Evolutionary conservation across 2,329 filamentous ascomycete genomes (phyloP).

Genomic region (Amylocarpus encephaloides): DNA sequence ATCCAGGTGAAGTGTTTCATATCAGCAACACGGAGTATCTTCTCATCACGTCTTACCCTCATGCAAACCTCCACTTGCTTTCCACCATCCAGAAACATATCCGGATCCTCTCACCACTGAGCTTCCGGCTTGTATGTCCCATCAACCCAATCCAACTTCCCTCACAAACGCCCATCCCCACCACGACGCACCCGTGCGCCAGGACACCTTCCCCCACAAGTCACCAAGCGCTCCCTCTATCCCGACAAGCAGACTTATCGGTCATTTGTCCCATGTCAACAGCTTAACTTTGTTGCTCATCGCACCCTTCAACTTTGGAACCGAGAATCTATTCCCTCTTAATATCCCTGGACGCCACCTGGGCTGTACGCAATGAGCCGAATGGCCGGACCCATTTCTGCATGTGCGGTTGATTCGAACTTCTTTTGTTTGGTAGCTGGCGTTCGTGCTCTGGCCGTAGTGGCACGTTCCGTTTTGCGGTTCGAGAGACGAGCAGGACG

Average conservation of each 20-base stretch:
- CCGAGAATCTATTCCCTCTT: slow-evolving; percentile 9
- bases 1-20: background rate
- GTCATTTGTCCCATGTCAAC: background rate
- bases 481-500: background rate
- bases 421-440: background rate
- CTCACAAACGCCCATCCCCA: background rate
- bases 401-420: slow-evolving; percentile 1
- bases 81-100: background rate
- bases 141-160: background rate
- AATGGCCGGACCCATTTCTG: background rate
- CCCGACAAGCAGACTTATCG: background rate
- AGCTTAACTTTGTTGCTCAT: slow-evolving; percentile 11
- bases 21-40: background rate
- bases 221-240: background rate
- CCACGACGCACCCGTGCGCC: slow-evolving; percentile 3
- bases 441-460: background rate
- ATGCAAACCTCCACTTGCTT: background rate
- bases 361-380: slow-evolving; percentile 6
- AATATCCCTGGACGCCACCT: slow-evolving; percentile 1
- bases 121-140: background rate
- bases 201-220: background rate
- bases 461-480: slow-evolving; percentile 8
- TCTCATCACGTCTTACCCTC: background rate
- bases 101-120: background rate
- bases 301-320: slow-evolving; percentile 12